Base-by-base conservation (phyloP, 225 moss, liverwort and hornwort genomes). In the Bryum argenteum region DNA sequence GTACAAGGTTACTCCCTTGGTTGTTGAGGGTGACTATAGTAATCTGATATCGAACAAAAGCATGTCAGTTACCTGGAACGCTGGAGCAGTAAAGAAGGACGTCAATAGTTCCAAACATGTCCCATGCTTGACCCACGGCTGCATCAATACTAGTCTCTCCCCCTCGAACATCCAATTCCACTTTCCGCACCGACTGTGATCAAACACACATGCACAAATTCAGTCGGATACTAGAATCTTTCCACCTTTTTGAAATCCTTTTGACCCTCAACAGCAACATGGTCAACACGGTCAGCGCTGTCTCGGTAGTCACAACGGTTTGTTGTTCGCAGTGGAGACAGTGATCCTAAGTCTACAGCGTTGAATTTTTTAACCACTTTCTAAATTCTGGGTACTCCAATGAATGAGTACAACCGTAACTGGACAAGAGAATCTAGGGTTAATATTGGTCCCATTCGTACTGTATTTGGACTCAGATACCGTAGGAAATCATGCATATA, bases 121-220 rank as follows among this genome's bases (percentile, higher is more conserved):
- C 43, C 93, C 93, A 93, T 28, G 93, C 93, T 81, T 77, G 82
- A 63, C 82, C 89, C 60, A 93, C 89, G 59, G 83, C 82, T 68
- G 77, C 82, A 63, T 81, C 81, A 70, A 86, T 76, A 44, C 71
- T 74, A 45, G 75, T 71, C 77, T 91, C 93, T n/a, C 85, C 89
- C 72, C 66, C 81, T 45, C 75, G 61, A 10, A 75, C 58, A 58
- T 96, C 88, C 60, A 93, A 54, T 28, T 82, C 87, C 28, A 93
- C 78, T 62, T 54, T 70, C 75, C 77, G 81, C 9, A 67, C 60
- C 19, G 58, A 54, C 84, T 84, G 66, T 17, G 40, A 59, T 24
- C 28, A 42, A 51, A 61, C 54, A 67, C 37, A 58, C 33, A 41
- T 40, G 51, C 11, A 17, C 19, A 52, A 11, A 61, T 16, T 38